A percentile compares a stretch with the other conserved stretches of the same genome.
phyloP scores from a whole-genome alignment of 257 asterid genomes.

The Buddleja alternifolia region DNA sequence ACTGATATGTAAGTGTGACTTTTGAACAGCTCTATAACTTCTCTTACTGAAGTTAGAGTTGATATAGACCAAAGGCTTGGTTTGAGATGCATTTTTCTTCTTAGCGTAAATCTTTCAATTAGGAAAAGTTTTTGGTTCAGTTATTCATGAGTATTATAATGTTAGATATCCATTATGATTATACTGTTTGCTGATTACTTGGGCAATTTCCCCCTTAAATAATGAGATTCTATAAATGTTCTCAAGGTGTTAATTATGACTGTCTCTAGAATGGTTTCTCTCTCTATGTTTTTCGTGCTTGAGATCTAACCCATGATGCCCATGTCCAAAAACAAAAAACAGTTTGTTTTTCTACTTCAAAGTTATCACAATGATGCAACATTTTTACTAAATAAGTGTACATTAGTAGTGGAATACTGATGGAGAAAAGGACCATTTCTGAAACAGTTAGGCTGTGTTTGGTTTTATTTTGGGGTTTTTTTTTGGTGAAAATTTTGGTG shows the following conservation, averaged over 20 bases:
- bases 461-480: no score
- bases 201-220: not conserved
- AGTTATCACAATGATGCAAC: not conserved
- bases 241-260: not conserved
- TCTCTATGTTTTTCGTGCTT: not conserved
- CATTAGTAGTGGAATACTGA: not conserved
- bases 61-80: not conserved
- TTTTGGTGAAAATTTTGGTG: no score
- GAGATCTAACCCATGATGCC: not conserved
- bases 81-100: slow-evolving; percentile 30
- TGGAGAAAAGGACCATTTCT: not conserved
- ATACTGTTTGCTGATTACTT: not conserved
- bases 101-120: not conserved
- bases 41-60: slow-evolving; percentile 16
- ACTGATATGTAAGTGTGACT: slow-evolving; percentile 71
- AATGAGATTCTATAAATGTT: not conserved
- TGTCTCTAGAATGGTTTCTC: not conserved
- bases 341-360: not conserved
- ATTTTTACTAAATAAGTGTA: not conserved
- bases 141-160: not conserved
- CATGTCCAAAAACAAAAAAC: not conserved
- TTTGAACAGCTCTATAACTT: slow-evolving; percentile 19
- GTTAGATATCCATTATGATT: slow-evolving; percentile 4
- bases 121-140: slow-evolving; percentile 17
- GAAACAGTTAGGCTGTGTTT: no score